Base-by-base conservation (phyloP, 768 basidiomycete species). In the Leccinum ochraceum region DNA sequence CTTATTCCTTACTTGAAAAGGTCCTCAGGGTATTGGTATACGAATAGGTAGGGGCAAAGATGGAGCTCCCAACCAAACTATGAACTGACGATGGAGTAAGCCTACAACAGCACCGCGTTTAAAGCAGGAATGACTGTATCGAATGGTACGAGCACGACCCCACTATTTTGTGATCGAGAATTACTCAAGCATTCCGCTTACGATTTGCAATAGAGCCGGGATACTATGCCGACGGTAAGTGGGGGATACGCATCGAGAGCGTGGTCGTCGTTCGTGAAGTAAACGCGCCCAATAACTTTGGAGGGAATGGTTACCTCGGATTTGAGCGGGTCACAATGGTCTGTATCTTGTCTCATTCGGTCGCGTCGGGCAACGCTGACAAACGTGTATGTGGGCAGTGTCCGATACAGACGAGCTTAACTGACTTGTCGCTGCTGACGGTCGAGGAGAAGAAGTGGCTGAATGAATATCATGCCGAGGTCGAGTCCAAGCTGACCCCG, bases 211-310 rank as follows among this genome's bases (percentile, higher is more conserved):
- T 36, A 85, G 95, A 96, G 65, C 95, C 95, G 1, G 94, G 95
- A 9, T 96, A 90, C 72, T 97, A 97, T 71, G 86, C 85, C 8
- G 95, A 98, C 66, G 96, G 95, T 2, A 78, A 81, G 50, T 98
- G 88, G 68, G 96, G 95, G 2, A 94, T 98, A 67, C 87, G 97
- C 4, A 92, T 96, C 66, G 96, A 99, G 76, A 94, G 85, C 73
- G 82, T 98, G 48, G 86, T 95, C 22, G 78, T 96, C 20, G 90
- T 96, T 4, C 81, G 83, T 53, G 82, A 87, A 49, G 87, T 75
- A 10, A 73, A 88, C 56, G 94, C 93, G 1, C 83, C 86, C 57
- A 83, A 93, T 69, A 82, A 83, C 63, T 98, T 95, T 71, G 94
- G 92, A 1, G 82, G 87, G 30, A 84, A 86, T 20, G 92, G 89